These are phyloP conservation scores for Flaveria robusta DNA, from an alignment of 129 eudicot genomes.

Conservation along the genomic window DNA sequence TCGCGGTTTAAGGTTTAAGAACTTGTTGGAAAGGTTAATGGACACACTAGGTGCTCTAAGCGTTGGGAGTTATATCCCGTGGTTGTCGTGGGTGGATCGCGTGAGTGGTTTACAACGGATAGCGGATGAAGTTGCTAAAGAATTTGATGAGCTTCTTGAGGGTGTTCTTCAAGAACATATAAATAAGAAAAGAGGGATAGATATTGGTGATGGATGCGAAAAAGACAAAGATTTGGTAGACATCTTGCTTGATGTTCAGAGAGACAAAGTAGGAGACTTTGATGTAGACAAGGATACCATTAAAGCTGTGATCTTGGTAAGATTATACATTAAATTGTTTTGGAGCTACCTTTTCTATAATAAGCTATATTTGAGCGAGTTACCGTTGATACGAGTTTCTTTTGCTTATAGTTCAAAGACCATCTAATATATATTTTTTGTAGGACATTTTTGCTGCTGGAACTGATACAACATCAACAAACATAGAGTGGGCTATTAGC, in stretches of 20 bases:
- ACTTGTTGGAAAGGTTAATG: slow-evolving; percentile 21
- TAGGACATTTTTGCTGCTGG: slow-evolving; percentile 47
- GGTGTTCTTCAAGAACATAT: slow-evolving; percentile 34
- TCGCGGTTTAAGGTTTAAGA: not conserved
- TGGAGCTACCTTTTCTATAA: no score
- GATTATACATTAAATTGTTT: not conserved
- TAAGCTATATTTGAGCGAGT: not conserved
- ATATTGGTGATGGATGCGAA: not conserved
- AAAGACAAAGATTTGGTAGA: slow-evolving; percentile 39
- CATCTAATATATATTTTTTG: not conserved
- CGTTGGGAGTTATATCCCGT: slow-evolving; percentile 29
- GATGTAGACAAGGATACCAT: slow-evolving; percentile 32
- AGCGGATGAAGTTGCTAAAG: slow-evolving; percentile 19
- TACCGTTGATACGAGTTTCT: not conserved
- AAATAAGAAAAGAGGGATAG: not conserved
- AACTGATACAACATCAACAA: slow-evolving; percentile 23
- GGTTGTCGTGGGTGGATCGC: slow-evolving; percentile 38
- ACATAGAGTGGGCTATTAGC: slow-evolving; percentile 50
- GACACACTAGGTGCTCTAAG: not conserved
- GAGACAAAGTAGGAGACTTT: slow-evolving; percentile 20
- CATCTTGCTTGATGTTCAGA: slow-evolving; percentile 43
- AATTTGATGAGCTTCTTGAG: slow-evolving; percentile 42
- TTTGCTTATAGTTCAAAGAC: not conserved
- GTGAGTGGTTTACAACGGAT: slow-evolving; percentile 33
- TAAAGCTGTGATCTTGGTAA: slow-evolving; percentile 49